Percentiles rank a stretch among this genome's conserved stretches.
Evolutionary conservation across 1,284 basidiomycete genomes (phyloP).

Genomic region (Leccinum griseonigrum): DNA sequence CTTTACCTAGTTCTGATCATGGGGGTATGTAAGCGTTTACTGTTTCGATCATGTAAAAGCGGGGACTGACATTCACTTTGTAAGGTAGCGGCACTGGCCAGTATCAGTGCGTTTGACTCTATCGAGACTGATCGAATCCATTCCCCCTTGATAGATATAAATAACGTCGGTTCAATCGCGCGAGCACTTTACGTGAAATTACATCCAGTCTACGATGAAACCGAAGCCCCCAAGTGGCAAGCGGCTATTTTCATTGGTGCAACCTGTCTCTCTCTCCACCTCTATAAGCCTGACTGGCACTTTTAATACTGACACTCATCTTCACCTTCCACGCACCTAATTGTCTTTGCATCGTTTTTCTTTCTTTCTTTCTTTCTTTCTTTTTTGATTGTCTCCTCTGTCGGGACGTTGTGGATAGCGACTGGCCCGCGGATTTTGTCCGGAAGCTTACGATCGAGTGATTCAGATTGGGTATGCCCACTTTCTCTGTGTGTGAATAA

Average conservation of each 20-base stretch:
- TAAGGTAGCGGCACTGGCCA: slow-evolving; percentile 85
- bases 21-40: slow-evolving; percentile 55
- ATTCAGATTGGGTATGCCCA: slow-evolving; percentile 73
- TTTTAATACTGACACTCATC: slow-evolving; percentile 57
- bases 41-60: background rate
- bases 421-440: slow-evolving; percentile 78
- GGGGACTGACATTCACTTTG: slow-evolving; percentile 1
- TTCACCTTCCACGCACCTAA: slow-evolving; percentile 64
- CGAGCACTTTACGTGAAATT: slow-evolving; percentile 78
- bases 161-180: slow-evolving; percentile 93
- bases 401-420: slow-evolving; percentile 71
- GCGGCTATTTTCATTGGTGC: slow-evolving; percentile 73
- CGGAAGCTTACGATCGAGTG: slow-evolving; percentile 81
- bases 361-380: slow-evolving; percentile 51
- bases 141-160: slow-evolving; percentile 62
- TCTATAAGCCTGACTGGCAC: background rate
- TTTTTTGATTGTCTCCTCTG: slow-evolving; percentile 45
- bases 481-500: background rate
- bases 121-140: background rate
- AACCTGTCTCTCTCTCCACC: background rate
- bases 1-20: slow-evolving; percentile 75
- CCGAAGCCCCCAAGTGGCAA: slow-evolving; percentile 73
- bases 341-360: slow-evolving; percentile 65
- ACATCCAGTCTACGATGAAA: slow-evolving; percentile 61
- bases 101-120: slow-evolving; percentile 50